Conservation (phyloP, 371 early-diverging fungal genomes). For the Saksenaea vasiformis region DNA sequence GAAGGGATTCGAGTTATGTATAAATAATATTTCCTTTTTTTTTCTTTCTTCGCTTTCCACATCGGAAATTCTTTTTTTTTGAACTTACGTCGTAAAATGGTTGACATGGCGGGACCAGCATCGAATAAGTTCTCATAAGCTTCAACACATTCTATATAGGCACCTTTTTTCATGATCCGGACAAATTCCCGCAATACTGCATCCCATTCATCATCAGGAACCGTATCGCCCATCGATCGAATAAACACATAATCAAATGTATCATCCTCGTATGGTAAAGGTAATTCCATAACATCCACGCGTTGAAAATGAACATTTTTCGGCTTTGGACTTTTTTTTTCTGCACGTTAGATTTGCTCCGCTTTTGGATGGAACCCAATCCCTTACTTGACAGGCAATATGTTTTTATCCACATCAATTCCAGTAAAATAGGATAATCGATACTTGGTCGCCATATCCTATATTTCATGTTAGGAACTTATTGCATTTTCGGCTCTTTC, state of each 20-base stretch:
- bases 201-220: slow-evolving; percentile 46
- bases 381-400: slow-evolving; percentile 36
- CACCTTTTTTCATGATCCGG: slow-evolving; percentile 49
- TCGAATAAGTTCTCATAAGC: slow-evolving; percentile 45
- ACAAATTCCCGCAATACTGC: slow-evolving; percentile 36
- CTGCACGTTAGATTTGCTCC: background rate
- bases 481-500: background rate
- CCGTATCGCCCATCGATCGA: slow-evolving; percentile 40
- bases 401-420: slow-evolving; percentile 42
- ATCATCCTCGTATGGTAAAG: slow-evolving; percentile 42
- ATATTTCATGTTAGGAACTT: background rate
- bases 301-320: slow-evolving; percentile 38
- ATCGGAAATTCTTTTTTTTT: no score
- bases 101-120: slow-evolving; percentile 43
- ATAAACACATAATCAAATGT: slow-evolving; percentile 48
- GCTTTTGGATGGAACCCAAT: background rate
- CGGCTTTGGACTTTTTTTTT: slow-evolving; percentile 3
- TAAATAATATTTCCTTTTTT: background rate
- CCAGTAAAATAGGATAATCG: slow-evolving; percentile 47
- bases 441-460: slow-evolving; percentile 46
- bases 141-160: slow-evolving; percentile 47
- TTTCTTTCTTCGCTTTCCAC: no score
- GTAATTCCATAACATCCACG: slow-evolving; percentile 37
- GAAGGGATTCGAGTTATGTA: background rate
- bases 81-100: slow-evolving; percentile 31